Base-by-base conservation (phyloP, 2,329 filamentous ascomycete genomes). In the Verticillium tricorpus region DNA sequence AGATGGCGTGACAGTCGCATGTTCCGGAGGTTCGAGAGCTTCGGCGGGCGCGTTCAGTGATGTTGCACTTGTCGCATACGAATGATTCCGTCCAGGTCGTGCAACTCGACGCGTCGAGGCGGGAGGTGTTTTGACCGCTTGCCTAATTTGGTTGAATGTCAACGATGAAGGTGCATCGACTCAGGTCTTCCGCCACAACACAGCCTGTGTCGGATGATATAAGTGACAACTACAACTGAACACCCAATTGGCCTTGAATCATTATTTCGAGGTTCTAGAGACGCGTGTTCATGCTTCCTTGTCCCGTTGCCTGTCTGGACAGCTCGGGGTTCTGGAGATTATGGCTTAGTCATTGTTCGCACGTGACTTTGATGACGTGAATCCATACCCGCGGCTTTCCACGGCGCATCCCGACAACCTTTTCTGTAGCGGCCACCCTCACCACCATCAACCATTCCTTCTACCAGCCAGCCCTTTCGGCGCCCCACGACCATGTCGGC, bases 401-500 rank as follows among this genome's bases (percentile, higher is more conserved):
- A 52, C 19, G 45, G 45, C n/a, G 45, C n/a, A 52, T 52, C 45
- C 45, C 45, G 45, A 14, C 11, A 22, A 52, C 39, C 34, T 52
- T 52, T 52, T 52, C 45, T 52, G 11, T 4, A 52, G n/a, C 19
- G 45, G 22, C 11, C n/a, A 52, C 45, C 11, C 22, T 19, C 45
- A 35, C 45, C n/a, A 19, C 17, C 37, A 31, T 31, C 22, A 34
- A 15, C 45, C 45, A 17, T 32, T n/a, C 19, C 58, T 35, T 45
- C 45, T 52, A 31, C 45, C 12, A 34, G 39, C 37, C 31, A 45
- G 17, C 45, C 28, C 59, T 25, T 32, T 22, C 34, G 35, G 57
- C 57, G 31, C 56, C 57, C 28, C 40, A 52, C 35, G 15, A n/a
- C 45, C 40, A 63, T 67, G 61, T 77, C 77, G 76, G 68, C 72